These are phyloP conservation scores for Apiotrichum veenhuisii DNA, from an alignment of 1,284 basidiomycete species.

Conservation along the genomic window DNA sequence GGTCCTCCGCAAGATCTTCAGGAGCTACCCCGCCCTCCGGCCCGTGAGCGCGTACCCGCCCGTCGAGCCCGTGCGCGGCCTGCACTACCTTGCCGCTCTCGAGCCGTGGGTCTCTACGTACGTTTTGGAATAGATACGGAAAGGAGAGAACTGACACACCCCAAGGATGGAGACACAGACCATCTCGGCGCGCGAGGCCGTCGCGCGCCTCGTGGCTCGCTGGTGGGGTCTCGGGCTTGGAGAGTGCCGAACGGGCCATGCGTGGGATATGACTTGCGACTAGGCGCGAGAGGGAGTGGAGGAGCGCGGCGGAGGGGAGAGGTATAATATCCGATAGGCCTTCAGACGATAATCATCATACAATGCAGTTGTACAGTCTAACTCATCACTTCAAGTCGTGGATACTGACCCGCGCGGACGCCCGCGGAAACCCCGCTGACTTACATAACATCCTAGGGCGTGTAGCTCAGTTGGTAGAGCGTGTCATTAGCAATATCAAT, in stretches of 20 bases:
- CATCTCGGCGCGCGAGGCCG: constrained; percentile 73
- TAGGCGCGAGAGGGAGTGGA: neutral
- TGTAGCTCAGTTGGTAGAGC: no score
- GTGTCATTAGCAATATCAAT: no score
- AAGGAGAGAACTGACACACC: constrained; percentile 44
- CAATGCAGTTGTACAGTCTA: no score
- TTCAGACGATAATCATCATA: no score
- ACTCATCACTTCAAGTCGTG: no score
- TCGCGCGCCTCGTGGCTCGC: constrained; percentile 68
- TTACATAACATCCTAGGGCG: no score
- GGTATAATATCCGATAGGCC: neutral
- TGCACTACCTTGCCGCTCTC: constrained; percentile 86
- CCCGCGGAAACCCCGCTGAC: no score
- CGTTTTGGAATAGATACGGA: constrained; percentile 37
- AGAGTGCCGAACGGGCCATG: constrained; percentile 34
- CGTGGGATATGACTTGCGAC: constrained; percentile 47
- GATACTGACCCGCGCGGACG: no score
- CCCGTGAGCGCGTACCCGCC: constrained; percentile 69
- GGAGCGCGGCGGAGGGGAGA: neutral
- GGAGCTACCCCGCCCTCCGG: constrained; percentile 54
- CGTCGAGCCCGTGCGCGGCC: constrained; percentile 64
- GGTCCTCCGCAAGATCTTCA: constrained; percentile 72
- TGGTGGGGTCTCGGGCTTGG: constrained; percentile 54
- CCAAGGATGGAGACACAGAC: constrained; percentile 85
- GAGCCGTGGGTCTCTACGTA: constrained; percentile 63